phyloP scores from a whole-genome alignment of 106 monocot genomes.

The Dactylorhiza incarnata region DNA sequence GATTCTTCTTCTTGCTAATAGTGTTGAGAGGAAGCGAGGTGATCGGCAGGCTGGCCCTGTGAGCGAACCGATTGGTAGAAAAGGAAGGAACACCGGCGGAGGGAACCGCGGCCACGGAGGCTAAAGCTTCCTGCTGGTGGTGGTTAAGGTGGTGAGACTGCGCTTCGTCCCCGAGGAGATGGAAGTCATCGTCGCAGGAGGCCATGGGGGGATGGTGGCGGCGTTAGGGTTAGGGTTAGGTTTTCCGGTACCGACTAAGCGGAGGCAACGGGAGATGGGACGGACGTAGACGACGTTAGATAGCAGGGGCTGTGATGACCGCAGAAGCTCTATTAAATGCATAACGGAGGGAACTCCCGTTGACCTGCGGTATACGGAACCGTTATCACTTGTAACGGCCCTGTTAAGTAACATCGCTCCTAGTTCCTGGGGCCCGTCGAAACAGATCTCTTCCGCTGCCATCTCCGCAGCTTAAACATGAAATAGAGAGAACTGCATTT shows the following conservation, averaged over 20 bases:
- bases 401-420: constrained; percentile 15
- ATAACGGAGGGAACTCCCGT: constrained; percentile 12
- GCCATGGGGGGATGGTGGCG: constrained; percentile 42
- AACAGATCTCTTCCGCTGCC: neutral
- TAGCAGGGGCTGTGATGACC: neutral
- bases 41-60: neutral
- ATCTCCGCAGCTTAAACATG: too few species aligned
- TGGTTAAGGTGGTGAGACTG: constrained; percentile 14
- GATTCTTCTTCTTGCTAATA: constrained; percentile 15
- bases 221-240: constrained; percentile 64
- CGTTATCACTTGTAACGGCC: constrained; percentile 16
- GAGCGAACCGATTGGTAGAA: constrained; percentile 8
- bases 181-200: constrained; percentile 68
- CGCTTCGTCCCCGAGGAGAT: constrained; percentile 52
- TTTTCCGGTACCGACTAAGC: constrained; percentile 11
- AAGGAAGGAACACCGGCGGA: constrained; percentile 5
- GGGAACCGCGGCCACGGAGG: constrained; percentile 8
- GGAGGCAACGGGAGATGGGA: constrained; percentile 20
- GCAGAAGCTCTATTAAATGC: neutral
- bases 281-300: constrained; percentile 59
- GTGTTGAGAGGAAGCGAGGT: constrained; percentile 12
- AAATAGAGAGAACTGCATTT: too few species aligned
- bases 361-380: constrained; percentile 8
- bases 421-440: neutral
- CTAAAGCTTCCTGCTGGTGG: constrained; percentile 20